Conservation (phyloP, 2,329 filamentous ascomycete species). For the Lecanicillium sp. region DNA sequence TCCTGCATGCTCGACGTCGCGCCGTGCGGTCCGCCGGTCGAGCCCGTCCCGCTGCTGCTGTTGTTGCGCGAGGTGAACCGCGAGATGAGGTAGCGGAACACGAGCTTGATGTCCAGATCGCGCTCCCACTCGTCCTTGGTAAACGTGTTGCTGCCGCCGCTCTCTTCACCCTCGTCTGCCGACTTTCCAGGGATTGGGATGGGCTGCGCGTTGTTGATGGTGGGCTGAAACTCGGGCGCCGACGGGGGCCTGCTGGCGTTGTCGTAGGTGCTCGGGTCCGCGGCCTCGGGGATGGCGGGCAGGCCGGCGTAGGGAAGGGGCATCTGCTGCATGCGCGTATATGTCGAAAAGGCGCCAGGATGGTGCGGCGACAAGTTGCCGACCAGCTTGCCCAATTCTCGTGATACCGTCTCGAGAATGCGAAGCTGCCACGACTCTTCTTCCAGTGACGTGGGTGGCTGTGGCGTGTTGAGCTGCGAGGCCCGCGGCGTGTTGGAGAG, state of each 20-base stretch:
- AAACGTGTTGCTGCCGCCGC: constrained; percentile 33
- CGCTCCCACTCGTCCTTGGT: constrained; percentile 87
- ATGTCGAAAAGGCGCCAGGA: constrained; percentile 83
- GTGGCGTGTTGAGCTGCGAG: constrained; percentile 28
- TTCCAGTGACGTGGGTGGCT: constrained; percentile 23
- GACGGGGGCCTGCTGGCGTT: constrained; percentile 16
- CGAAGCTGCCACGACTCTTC: constrained; percentile 64
- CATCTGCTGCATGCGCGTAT: constrained; percentile 58
- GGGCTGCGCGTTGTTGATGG: constrained; percentile 33
- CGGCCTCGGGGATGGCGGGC: constrained; percentile 54
- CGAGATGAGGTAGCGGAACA: constrained; percentile 79
- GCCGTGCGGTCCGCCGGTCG: constrained; percentile 39
- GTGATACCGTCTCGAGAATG: constrained; percentile 76
- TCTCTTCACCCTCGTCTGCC: constrained; percentile 20
- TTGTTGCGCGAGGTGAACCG: constrained; percentile 57
- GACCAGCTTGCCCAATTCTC: constrained; percentile 78
- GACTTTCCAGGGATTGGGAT: constrained; percentile 29
- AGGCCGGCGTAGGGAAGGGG: constrained; percentile 74
- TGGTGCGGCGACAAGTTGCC: constrained; percentile 73
- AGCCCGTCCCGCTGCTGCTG: constrained; percentile 19
- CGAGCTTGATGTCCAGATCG: constrained; percentile 82
- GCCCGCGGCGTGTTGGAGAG: constrained; percentile 43
- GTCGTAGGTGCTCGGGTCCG: constrained; percentile 23
- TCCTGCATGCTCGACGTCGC: constrained; percentile 53
- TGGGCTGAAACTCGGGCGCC: constrained; percentile 42